Evolutionary conservation across 306 rosid species (phyloP).

Genomic region (Sphenostylis stenocarpa): DNA sequence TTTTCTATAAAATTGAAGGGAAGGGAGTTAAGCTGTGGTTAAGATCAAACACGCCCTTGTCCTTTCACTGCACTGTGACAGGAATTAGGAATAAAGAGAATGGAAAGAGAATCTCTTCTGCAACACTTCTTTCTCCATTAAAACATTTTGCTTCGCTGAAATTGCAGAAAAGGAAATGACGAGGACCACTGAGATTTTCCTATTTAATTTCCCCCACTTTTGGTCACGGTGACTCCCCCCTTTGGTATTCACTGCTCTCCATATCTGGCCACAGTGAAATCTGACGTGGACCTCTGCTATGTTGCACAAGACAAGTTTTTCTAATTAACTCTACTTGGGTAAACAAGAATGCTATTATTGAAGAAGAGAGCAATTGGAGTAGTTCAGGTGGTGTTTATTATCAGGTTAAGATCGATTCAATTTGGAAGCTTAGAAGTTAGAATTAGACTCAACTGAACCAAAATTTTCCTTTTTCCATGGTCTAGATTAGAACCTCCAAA

Average conservation of each 20-base stretch:
- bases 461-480: neutral
- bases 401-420: neutral
- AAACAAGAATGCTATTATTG: neutral
- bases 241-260: slow-evolving; percentile 48
- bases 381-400: neutral
- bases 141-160: slow-evolving; percentile 27
- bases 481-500: too few relatives aligned
- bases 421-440: too few relatives aligned
- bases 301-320: neutral
- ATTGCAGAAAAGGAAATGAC: slow-evolving; percentile 37
- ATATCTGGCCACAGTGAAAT: slow-evolving; percentile 11
- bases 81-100: slow-evolving; percentile 44
- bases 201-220: slow-evolving; percentile 25
- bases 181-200: slow-evolving; percentile 39
- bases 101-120: slow-evolving; percentile 41
- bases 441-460: too few relatives aligned
- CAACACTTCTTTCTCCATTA: slow-evolving; percentile 39
- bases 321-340: neutral
- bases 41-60: slow-evolving; percentile 2
- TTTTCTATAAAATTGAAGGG: neutral
- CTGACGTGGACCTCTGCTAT: neutral
- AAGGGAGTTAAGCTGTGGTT: neutral
- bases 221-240: slow-evolving; percentile 39
- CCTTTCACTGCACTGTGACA: slow-evolving; percentile 38
- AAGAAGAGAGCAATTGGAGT: neutral